These are phyloP conservation scores for Dimargaris xerosporica DNA, from an alignment of 192 early-diverging fungal species.

Conservation along the genomic window DNA sequence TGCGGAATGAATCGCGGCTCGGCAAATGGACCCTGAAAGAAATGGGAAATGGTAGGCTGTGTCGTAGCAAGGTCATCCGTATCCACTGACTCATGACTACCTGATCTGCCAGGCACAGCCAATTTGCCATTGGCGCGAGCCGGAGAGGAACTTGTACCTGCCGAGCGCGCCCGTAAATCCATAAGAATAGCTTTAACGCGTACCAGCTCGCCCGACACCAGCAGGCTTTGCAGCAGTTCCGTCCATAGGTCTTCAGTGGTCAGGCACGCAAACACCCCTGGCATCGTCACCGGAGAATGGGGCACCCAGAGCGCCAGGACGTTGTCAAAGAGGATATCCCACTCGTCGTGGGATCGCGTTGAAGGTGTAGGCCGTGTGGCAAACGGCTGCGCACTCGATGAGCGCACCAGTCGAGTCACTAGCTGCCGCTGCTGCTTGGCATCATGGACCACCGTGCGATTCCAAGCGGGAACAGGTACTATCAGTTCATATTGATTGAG, in stretches of 20 bases:
- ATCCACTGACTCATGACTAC: too few species aligned
- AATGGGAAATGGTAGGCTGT: too few species aligned
- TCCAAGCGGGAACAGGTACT: neutral
- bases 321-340: neutral
- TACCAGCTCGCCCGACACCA: neutral
- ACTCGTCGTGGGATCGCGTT: neutral
- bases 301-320: neutral
- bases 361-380: neutral
- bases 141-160: too few species aligned
- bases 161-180: too few species aligned
- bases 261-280: neutral
- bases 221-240: neutral
- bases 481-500: neutral
- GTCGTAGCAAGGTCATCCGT: too few species aligned
- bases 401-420: neutral
- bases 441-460: neutral
- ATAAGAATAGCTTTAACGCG: too few species aligned
- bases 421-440: neutral
- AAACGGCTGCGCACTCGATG: neutral
- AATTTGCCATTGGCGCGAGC: too few species aligned
- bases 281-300: neutral
- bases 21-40: too few species aligned
- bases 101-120: too few species aligned
- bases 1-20: too few species aligned
- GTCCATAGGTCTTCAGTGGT: neutral